phyloP scores from a whole-genome alignment of 2,329 filamentous ascomycete genomes.

The Pseudogymnoascus sp. region DNA sequence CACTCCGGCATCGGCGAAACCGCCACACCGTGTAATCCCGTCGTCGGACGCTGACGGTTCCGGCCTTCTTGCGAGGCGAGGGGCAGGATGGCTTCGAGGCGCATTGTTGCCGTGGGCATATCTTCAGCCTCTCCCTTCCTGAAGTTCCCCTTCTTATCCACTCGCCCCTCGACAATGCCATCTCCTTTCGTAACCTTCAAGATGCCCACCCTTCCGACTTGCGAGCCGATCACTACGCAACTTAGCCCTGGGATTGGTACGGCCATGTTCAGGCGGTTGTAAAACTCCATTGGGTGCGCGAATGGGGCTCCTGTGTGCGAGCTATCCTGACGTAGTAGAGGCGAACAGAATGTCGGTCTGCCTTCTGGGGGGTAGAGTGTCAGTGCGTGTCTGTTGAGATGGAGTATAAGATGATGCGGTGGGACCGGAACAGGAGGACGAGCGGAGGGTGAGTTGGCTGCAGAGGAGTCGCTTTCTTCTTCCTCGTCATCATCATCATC shows the following conservation, averaged over 20 bases:
- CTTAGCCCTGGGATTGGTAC: constrained; percentile 59
- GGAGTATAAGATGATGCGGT: not conserved
- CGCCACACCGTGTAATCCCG: constrained; percentile 58
- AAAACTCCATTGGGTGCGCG: constrained; percentile 14
- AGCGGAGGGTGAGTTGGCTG: not conserved
- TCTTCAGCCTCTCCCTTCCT: not conserved
- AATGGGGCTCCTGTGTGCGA: not conserved
- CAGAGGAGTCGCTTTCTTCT: not conserved
- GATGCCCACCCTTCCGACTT: constrained; percentile 57
- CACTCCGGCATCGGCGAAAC: constrained; percentile 52
- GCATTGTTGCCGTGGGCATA: constrained; percentile 29
- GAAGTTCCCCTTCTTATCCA: constrained; percentile 10
- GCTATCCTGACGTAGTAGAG: not conserved
- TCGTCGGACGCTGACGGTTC: constrained; percentile 30
- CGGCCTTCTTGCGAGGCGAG: constrained; percentile 18
- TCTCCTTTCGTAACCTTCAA: constrained; percentile 47
- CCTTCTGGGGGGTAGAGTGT: not conserved
- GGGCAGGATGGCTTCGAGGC: constrained; percentile 46
- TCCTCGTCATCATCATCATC: not conserved
- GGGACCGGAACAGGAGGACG: not conserved
- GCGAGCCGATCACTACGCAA: constrained; percentile 58
- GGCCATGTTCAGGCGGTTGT: constrained; percentile 53
- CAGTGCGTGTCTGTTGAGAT: not conserved
- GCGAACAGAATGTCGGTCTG: not conserved
- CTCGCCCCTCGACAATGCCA: constrained; percentile 5